These are phyloP conservation scores for Penicillium angulare DNA, from an alignment of 495 filamentous ascomycete genomes.

Conservation along the genomic window DNA sequence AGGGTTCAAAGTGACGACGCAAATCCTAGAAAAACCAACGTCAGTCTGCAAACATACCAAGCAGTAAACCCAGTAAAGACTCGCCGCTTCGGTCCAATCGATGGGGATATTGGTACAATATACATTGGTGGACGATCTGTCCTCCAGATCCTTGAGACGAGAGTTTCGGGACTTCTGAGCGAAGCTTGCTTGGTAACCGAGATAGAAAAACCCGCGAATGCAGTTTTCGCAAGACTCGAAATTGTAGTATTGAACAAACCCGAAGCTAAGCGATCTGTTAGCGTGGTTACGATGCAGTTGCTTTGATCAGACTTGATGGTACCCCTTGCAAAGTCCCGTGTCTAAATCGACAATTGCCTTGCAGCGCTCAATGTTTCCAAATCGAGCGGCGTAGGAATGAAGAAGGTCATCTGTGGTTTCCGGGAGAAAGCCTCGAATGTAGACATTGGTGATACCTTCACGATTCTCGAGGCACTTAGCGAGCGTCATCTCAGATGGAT, in stretches of 20 bases:
- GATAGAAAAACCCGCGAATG: slow-evolving; percentile 91
- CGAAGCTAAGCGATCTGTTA: slow-evolving; percentile 63
- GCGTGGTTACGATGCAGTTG: neutral
- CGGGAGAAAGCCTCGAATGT: slow-evolving; percentile 91
- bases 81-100: slow-evolving; percentile 81
- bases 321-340: slow-evolving; percentile 95
- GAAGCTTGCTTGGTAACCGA: slow-evolving; percentile 96
- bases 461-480: slow-evolving; percentile 91
- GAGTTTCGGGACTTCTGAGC: slow-evolving; percentile 97
- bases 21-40: slow-evolving; percentile 33
- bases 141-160: slow-evolving; percentile 86
- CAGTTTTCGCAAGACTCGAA: slow-evolving; percentile 88
- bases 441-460: slow-evolving; percentile 87
- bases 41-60: neutral
- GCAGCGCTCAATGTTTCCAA: slow-evolving; percentile 86
- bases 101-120: slow-evolving; percentile 95
- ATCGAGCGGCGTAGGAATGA: slow-evolving; percentile 75
- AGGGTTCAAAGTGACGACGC: slow-evolving; percentile 63
- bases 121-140: slow-evolving; percentile 85
- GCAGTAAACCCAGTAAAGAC: slow-evolving; percentile 15
- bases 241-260: slow-evolving; percentile 90
- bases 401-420: slow-evolving; percentile 92
- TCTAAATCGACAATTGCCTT: slow-evolving; percentile 96
- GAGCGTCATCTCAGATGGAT: slow-evolving; percentile 69
- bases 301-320: slow-evolving; percentile 14